Conservation (phyloP, 116 monocot species). For the Iris pallida region DNA sequence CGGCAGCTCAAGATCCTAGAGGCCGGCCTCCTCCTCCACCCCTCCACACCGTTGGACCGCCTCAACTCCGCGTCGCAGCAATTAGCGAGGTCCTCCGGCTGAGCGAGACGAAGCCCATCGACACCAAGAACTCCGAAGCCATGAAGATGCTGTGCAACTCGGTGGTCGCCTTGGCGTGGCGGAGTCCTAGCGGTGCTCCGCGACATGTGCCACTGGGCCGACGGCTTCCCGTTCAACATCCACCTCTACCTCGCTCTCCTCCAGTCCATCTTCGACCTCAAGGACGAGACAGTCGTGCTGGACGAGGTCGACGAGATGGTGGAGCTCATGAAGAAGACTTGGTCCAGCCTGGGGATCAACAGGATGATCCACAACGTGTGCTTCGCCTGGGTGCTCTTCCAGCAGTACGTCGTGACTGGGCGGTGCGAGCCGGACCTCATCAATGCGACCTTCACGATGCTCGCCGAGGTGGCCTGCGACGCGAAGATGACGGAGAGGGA, state of each 20-base stretch:
- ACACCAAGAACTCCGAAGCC: slow-evolving; percentile 40
- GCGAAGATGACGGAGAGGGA: slow-evolving; percentile 53
- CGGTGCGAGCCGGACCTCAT: slow-evolving; percentile 71
- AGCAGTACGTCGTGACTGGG: slow-evolving; percentile 77
- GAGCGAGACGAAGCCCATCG: slow-evolving; percentile 28
- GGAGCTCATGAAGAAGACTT: slow-evolving; percentile 92
- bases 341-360: slow-evolving; percentile 72
- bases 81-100: slow-evolving; percentile 24
- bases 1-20: slow-evolving; percentile 80
- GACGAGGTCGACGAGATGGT: slow-evolving; percentile 94
- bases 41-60: slow-evolving; percentile 32
- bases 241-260: slow-evolving; percentile 79
- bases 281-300: slow-evolving; percentile 64
- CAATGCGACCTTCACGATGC: slow-evolving; percentile 49
- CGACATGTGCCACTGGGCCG: slow-evolving; percentile 75
- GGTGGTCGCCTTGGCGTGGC: slow-evolving; percentile 31
- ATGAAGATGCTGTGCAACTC: slow-evolving; percentile 29
- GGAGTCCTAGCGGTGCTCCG: slow-evolving; percentile 5
- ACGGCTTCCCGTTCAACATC: slow-evolving; percentile 80
- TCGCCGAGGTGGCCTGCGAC: slow-evolving; percentile 60
- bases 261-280: slow-evolving; percentile 70
- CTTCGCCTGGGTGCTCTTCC: slow-evolving; percentile 80
- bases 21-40: slow-evolving; percentile 29
- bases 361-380: slow-evolving; percentile 78
- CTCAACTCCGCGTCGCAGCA: slow-evolving; percentile 24